Conservation (phyloP, 352 stramenopile genomes). For the Phytophthora quininea region DNA sequence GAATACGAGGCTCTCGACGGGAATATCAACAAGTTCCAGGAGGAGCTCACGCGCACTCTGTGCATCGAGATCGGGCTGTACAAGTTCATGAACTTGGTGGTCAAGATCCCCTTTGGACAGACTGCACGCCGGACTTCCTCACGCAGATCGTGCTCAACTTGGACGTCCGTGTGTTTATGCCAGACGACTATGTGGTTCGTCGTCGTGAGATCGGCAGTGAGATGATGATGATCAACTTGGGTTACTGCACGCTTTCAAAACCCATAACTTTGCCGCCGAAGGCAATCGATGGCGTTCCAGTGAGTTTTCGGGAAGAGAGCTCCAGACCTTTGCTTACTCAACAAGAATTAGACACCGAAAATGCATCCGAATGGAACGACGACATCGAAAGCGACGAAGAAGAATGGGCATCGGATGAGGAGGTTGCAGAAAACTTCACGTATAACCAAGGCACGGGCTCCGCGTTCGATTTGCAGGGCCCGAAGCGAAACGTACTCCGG, state of each 20-base stretch:
- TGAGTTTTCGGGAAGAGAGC: not conserved
- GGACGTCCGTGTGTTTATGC: not conserved
- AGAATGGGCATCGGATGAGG: not conserved
- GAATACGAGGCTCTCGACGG: not conserved
- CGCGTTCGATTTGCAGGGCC: not conserved
- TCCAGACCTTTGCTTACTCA: not conserved
- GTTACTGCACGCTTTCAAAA: conserved; percentile 28
- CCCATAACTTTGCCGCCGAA: not conserved
- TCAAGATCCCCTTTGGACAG: not conserved
- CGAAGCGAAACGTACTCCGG: not conserved
- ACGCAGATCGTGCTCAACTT: not conserved
- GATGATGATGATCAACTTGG: conserved; percentile 48
- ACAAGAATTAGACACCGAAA: not conserved
- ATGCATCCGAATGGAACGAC: not conserved
- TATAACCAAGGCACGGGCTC: not conserved
- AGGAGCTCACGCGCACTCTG: not conserved
- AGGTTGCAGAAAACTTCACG: not conserved
- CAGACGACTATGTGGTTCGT: conserved; percentile 3
- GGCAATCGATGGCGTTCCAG: not conserved
- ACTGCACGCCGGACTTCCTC: not conserved
- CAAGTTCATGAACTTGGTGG: not conserved
- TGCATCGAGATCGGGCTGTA: not conserved
- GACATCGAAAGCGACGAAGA: not conserved
- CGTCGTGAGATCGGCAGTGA: conserved; percentile 33
- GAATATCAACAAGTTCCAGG: not conserved